Percentiles rank a stretch among this genome's conserved stretches.
Evolutionary conservation across 305 asterid species (phyloP).

Genomic region (Solanum aculeatissimum): DNA sequence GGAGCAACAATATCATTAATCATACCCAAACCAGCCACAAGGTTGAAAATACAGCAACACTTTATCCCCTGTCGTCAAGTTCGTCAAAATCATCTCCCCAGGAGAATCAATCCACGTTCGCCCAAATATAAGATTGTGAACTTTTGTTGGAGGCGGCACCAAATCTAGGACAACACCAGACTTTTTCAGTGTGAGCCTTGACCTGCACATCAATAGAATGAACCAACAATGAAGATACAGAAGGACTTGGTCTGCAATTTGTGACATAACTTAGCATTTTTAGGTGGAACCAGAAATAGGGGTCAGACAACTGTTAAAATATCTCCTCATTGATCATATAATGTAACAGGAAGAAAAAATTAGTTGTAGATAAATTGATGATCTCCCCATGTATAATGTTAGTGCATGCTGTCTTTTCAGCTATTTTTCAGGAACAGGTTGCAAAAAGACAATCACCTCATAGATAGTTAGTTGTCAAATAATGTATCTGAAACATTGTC

Average conservation of each 20-base stretch:
- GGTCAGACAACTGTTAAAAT: neutral
- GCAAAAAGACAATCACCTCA: neutral
- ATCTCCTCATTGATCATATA: neutral
- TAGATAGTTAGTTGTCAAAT: neutral
- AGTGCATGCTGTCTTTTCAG: neutral
- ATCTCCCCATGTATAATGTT: neutral
- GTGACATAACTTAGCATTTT: neutral
- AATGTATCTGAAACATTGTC: neutral
- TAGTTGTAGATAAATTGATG: neutral
- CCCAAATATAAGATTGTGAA: constrained; percentile 88
- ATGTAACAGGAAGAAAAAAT: neutral
- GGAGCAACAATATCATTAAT: neutral
- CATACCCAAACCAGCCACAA: constrained; percentile 99
- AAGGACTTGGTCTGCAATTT: neutral
- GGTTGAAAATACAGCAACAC: constrained; percentile 94
- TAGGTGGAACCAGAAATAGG: neutral
- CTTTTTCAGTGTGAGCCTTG: constrained; percentile 73
- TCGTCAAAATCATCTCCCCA: constrained; percentile 93
- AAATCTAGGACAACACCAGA: constrained; percentile 75
- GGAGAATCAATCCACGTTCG: constrained; percentile 98
- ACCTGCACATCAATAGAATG: constrained; percentile 30
- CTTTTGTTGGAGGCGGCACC: constrained; percentile 97
- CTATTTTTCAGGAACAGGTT: neutral
- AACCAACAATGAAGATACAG: neutral
- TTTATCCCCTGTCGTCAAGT: constrained; percentile 92